Evolutionary conservation across 2,329 filamentous ascomycete species (phyloP).

Genomic region (Lecanoromycetidae sp.): DNA sequence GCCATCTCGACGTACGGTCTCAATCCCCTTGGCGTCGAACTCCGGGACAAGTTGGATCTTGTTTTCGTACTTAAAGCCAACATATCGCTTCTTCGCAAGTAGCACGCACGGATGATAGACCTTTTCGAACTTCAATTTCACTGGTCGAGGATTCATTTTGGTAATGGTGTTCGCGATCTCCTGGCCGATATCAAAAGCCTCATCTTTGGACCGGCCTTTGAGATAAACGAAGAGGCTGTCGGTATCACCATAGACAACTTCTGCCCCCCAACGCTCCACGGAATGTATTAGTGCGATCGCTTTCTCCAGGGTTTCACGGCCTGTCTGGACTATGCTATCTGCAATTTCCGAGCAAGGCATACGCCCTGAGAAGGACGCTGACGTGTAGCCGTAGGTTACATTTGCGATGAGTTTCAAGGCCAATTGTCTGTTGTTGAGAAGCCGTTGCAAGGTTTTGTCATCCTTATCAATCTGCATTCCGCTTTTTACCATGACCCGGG

Average conservation of each 20-base stretch:
- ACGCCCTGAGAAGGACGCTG: constrained; percentile 86
- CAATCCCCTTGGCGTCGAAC: constrained; percentile 96
- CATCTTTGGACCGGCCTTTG: constrained; percentile 70
- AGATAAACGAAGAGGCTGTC: constrained; percentile 89
- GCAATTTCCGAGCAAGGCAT: constrained; percentile 98
- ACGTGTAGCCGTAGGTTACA: constrained; percentile 96
- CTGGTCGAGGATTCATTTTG: constrained; percentile 73
- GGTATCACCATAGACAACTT: constrained; percentile 96
- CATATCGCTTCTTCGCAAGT: constrained; percentile 93
- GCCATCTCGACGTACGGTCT: constrained; percentile 89
- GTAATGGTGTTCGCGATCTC: constrained; percentile 85
- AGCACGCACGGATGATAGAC: constrained; percentile 93
- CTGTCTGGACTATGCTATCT: constrained; percentile 95
- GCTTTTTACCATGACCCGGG: constrained; percentile 91
- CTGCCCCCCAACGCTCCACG: constrained; percentile 74
- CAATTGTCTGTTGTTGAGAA: constrained; percentile 86
- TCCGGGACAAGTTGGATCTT: constrained; percentile 64
- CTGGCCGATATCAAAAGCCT: constrained; percentile 85
- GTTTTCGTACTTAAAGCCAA: constrained; percentile 91
- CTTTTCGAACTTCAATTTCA: constrained; percentile 97
- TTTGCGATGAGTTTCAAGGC: constrained; percentile 96
- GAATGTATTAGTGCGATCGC: constrained; percentile 89
- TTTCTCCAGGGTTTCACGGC: constrained; percentile 84
- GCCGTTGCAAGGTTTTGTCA: constrained; percentile 69
- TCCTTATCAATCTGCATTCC: constrained; percentile 92